A percentile compares a stretch with the other conserved stretches of the same genome.
phyloP scores from a whole-genome alignment of 208 protist genomes.

The Angomonas ambiguus region DNA sequence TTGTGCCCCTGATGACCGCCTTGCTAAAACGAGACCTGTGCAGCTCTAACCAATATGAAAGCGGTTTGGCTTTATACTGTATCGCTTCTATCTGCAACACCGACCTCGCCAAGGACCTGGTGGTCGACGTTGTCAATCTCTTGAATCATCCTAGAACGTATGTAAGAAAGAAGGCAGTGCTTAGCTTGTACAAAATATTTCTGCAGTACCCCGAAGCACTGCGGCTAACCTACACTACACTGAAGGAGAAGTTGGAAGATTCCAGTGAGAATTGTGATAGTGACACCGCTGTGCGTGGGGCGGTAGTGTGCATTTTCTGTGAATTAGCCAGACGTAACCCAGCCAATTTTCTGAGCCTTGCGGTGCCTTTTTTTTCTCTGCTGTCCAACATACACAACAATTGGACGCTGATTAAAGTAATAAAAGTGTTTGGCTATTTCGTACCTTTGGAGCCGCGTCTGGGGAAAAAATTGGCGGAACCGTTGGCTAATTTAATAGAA shows the following conservation, averaged over 20 bases:
- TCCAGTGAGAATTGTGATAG: conserved; percentile 73
- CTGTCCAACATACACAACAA: conserved; percentile 94
- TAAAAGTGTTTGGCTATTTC: conserved; percentile 98
- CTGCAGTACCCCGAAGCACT: conserved; percentile 96
- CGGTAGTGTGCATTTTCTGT: conserved; percentile 97
- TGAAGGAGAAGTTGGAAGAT: conserved; percentile 97
- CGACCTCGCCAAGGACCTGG: conserved; percentile 95
- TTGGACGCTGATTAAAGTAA: conserved; percentile 99
- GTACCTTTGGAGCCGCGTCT: conserved; percentile 95
- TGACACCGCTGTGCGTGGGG: conserved; percentile 89
- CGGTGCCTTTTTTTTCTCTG: conserved; percentile 95
- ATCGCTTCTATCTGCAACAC: conserved; percentile 95
- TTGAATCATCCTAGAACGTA: conserved; percentile 88
- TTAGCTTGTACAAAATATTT: conserved; percentile 97
- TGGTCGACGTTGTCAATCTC: conserved; percentile 93
- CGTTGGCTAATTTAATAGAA: conserved; percentile 94
- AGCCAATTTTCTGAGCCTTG: conserved; percentile 96
- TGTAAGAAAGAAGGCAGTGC: conserved; percentile 94
- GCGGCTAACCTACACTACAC: conserved; percentile 91
- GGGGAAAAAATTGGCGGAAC: conserved; percentile 97
- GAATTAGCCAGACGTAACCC: conserved; percentile 98
- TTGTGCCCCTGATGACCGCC: conserved; percentile 95
- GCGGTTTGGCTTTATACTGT: conserved; percentile 94
- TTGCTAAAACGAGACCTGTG: conserved; percentile 96
- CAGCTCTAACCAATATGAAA: conserved; percentile 93